Conservation (phyloP, 2,329 filamentous ascomycete genomes). For the Pestalotiopsis sp. region DNA sequence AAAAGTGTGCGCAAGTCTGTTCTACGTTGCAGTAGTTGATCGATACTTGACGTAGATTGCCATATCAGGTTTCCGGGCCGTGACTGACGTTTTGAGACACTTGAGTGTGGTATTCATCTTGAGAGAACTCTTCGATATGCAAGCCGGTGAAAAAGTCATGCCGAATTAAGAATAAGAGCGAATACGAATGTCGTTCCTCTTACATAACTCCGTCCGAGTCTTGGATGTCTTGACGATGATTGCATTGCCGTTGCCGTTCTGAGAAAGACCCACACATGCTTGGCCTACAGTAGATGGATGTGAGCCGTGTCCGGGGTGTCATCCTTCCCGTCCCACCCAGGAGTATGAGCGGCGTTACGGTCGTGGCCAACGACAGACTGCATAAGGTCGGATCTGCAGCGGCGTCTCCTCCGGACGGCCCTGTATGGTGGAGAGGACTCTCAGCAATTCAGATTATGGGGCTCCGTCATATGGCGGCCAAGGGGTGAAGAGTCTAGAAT, state of each 20-base stretch:
- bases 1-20: no score
- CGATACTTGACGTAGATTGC: no score
- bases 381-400: conserved; percentile 11
- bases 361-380: neutral
- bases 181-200: neutral
- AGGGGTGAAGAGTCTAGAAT: neutral
- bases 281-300: neutral
- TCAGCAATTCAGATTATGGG: neutral
- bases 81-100: neutral
- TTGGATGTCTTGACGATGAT: neutral
- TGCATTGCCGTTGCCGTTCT: neutral
- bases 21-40: no score
- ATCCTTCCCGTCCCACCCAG: neutral
- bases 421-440: neutral
- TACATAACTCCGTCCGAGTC: neutral
- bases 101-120: no score
- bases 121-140: neutral
- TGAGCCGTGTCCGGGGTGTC: neutral
- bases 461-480: neutral
- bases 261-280: neutral
- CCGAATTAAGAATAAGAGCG: neutral
- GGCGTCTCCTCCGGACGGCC: neutral
- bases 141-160: neutral
- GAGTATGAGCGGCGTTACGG: neutral
- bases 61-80: no score